A percentile compares a stretch with the other conserved stretches of the same genome.
Evolutionary conservation across 495 filamentous ascomycete species (phyloP).

Genomic region (Apodospora peruviana): DNA sequence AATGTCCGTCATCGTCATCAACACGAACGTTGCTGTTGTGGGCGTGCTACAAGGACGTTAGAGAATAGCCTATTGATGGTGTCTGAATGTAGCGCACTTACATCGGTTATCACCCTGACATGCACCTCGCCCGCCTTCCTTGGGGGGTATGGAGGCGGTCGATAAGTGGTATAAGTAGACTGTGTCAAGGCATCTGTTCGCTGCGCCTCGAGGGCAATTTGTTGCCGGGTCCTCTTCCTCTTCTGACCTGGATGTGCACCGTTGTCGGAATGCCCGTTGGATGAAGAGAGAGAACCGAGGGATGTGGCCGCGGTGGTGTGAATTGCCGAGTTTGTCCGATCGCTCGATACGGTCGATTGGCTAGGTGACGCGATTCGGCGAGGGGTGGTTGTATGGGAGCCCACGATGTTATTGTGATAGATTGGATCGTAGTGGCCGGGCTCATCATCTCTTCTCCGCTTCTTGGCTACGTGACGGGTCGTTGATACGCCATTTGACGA

Average conservation of each 20-base stretch:
- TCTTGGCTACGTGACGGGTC: constrained; percentile 39
- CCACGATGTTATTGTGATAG: constrained; percentile 41
- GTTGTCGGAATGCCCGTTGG: constrained; percentile 58
- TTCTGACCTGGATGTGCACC: constrained; percentile 64
- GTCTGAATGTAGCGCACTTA: constrained; percentile 44
- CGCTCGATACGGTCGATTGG: constrained; percentile 68
- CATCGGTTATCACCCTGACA: constrained; percentile 76
- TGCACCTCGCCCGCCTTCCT: constrained; percentile 90
- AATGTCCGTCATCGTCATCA: constrained; percentile 96
- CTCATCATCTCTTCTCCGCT: constrained; percentile 43
- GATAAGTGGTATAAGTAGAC: constrained; percentile 70
- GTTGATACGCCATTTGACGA: constrained; percentile 8
- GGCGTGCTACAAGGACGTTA: constrained; percentile 31
- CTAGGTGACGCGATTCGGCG: constrained; percentile 36
- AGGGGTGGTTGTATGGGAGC: constrained; percentile 66
- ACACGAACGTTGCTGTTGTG: constrained; percentile 53
- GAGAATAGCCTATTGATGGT: constrained; percentile 3
- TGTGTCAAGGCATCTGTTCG: constrained; percentile 60
- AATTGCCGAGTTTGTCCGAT: constrained; percentile 76
- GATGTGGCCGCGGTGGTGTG: constrained; percentile 91
- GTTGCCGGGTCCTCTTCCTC: constrained; percentile 75
- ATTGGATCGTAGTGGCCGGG: constrained; percentile 41
- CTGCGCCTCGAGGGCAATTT: constrained; percentile 75
- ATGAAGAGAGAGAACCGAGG: constrained; percentile 58
- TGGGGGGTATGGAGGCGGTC: constrained; percentile 77